Evolutionary conservation across 768 basidiomycete genomes (phyloP), one percentile per base, ranked within the genome.

Genomic region (Serpula lacrymans): DNA sequence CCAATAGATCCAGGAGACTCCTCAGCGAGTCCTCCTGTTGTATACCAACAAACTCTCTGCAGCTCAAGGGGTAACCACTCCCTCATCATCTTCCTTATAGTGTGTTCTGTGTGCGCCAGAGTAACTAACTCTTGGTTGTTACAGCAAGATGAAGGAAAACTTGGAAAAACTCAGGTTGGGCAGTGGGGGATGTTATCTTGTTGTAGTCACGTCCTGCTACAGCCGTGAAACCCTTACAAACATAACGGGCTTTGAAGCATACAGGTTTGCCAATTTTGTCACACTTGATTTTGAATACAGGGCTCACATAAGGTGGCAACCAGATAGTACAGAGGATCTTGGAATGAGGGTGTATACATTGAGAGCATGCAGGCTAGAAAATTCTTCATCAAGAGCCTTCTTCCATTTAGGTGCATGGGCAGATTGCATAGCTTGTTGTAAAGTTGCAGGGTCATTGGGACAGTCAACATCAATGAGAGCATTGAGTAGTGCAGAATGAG

Each of bases 201-300:
- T 47, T 58, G 42, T 64, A 77, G 37, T 77, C 72, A 6, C 52
- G 41, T 0, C 74, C 72, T 17, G 53, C 63, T 1, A 64, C 48
- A 36, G 72, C 71, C 18, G 66, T 48, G 46, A 57, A 70, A 0
- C 75, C 72, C 42, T 67, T 57, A 18, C 68, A 61, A 2, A 77
- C 68, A 16, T 64, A 55, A 0, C 63, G 53, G 0, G 62, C 64
- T 45, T 73, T 73, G 39, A 55, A 57, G n/a, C 58, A 39, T 1
- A 54, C 43, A 1, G 52, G 40, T 6, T 45, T 33, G 4, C 61
- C 65, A 23, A 50, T 25, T n/a, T 40, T 28, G 39, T 63, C 51
- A n/a, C 42, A 22, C 45, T 66, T 68, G 4, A 45, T 33, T 3
- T 43, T 44, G 36, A 55, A 64, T 7, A 67, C 61, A 50, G 60